Evolutionary conservation across 805 yeast genomes (phyloP), one percentile per base, ranked within the genome.

Genomic region (Schizosaccharomyces cryophilus): DNA sequence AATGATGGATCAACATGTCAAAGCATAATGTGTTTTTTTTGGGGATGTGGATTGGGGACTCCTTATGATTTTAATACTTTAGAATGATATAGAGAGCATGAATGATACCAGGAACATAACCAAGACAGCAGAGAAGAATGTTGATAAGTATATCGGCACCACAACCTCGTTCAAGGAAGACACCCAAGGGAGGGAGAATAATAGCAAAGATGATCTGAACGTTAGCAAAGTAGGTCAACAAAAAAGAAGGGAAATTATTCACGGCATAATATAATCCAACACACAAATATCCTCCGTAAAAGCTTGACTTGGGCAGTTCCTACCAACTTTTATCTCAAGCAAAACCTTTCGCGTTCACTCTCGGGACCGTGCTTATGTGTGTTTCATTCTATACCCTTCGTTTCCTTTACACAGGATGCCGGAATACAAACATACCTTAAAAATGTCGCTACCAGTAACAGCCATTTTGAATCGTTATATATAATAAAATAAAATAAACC

Each of bases 61-160:
- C 40, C 3, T 35, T 13, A 9, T 9, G 13, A 15, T 11, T 35
- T 35, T 56, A 56, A 24, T 56, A 56, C 15, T 56, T 56, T 11
- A 56, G 26, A n/a, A 56, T 56, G 24, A 56, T 56, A 19, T 56
- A 56, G 1, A 56, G 42, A 35, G 60, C 60, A 24, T 56, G 60
- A 19, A 56, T 56, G 45, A 56, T 56, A 2, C 60, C 60, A 35
- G 95, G 95, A 64, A 85, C 72, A 72, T 81, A 85, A 51, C 89
- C 93, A 62, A 86, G 75, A 64, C 81, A 69, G 26, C 89, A 82
- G 67, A 86, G 76, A 54, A 85, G 66, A 59, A 84, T 71, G 72
- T 84, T 84, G 67, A 85, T 67, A 48, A 80, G 70, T 48, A 74
- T 65, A 62, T 74, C 73, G 17, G 73, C 67, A 42, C 75, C 71